phyloP scores from a whole-genome alignment of 176 grass and related monocot species.

The Olyra latifolia region DNA sequence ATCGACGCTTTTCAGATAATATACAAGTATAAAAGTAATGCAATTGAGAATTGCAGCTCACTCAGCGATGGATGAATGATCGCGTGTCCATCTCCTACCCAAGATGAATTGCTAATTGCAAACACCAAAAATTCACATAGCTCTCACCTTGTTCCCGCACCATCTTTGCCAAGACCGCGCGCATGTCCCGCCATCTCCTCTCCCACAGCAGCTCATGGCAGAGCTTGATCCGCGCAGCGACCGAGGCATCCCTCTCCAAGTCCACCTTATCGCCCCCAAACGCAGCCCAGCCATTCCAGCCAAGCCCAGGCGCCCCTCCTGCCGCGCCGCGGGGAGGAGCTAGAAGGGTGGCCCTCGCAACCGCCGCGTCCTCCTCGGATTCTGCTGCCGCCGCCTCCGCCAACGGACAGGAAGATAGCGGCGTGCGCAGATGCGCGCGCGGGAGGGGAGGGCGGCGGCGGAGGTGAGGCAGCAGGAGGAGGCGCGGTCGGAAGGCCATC shows the following conservation, averaged over 20 bases:
- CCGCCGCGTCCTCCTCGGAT: constrained; percentile 28
- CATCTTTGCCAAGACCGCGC: constrained; percentile 43
- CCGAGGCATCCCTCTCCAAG: constrained; percentile 10
- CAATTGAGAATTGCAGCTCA: background rate
- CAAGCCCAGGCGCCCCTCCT: background rate
- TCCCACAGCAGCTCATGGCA: constrained; percentile 55
- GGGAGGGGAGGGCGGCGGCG: background rate
- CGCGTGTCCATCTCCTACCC: background rate
- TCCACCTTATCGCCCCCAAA: background rate
- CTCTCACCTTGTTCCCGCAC: constrained; percentile 58
- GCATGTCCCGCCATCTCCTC: constrained; percentile 59
- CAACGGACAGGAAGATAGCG: background rate
- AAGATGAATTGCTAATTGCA: background rate
- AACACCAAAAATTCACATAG: background rate
- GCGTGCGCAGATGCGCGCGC: background rate
- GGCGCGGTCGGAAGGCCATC: constrained; percentile 50
- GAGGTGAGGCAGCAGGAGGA: constrained; percentile 33
- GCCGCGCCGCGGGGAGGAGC: background rate
- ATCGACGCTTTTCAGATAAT: background rate
- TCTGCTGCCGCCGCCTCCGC: constrained; percentile 16
- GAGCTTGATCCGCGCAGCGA: constrained; percentile 35
- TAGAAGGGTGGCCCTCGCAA: constrained; percentile 14
- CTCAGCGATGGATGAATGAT: constrained; percentile 7
- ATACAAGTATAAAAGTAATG: background rate
- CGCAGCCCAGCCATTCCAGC: background rate